Base-by-base conservation (phyloP, 78 protist genomes). In the Dictyostelium purpureum region DNA sequence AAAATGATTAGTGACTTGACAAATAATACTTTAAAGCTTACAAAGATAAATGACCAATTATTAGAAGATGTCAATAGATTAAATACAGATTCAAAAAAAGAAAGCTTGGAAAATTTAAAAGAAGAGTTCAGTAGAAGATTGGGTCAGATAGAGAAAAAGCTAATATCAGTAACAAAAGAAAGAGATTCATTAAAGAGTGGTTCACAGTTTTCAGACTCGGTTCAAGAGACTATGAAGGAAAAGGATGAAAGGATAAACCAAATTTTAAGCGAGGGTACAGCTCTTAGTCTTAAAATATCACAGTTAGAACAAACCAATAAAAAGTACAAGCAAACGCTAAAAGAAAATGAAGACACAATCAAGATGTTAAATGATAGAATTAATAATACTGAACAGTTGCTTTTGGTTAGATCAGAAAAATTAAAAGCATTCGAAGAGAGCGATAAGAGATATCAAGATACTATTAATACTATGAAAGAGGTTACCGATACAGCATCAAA, bases 51-150 rank as follows among this genome's bases (percentile, higher is more conserved):
- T 21, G 92, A 85, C 24, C 92, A 85, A 35, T 57, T 85, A 38
- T 59, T 85, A 38, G 24, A n/a, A 14, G 92, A 85, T 73, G 73
- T 85, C 10, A 31, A 2, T 0, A 70, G 51, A 19, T 43, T 85
- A 24, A 85, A 85, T 51, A 28, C 51, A n/a, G 76, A 52, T 85
- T 47, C 63, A 59, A 85, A 85, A 49, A 83, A 85, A 45, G 87
- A 77, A 33, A 87, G 77, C 43, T 54, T 88, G 4, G 89, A 88
- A 43, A 78, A 88, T 67, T 61, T 88, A 56, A 88, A 88, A 43
- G 94, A 77, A 16, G 94, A 88, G 54, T 88, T 88, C 43, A 73
- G 82, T 21, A 75, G 79, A 51, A 66, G 94, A 66, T 42, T 88
- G 6, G 87, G 71, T 38, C 65, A 57, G 21, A 21, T 88, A 19